Evolutionary conservation across 2,329 filamentous ascomycete species (phyloP), one percentile per base, ranked within the genome.

Genomic region (Aspergillus proliferans): DNA sequence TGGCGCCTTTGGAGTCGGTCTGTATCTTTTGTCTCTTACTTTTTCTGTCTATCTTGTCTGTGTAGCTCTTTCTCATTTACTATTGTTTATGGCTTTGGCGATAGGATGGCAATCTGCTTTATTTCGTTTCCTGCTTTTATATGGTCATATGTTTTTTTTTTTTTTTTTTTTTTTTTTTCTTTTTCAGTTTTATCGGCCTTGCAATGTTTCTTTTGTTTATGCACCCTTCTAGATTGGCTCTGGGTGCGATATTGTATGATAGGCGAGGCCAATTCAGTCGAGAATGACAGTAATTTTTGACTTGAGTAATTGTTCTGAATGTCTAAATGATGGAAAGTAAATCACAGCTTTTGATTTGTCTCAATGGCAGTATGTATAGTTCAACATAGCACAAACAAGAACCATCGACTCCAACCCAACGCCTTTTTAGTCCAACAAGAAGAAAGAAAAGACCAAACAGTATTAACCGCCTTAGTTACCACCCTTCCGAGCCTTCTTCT

Each of bases 401-500:
- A 58, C 55, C 56, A 49, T 47, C 40, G 51, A 60, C 53, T 55
- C 55, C 58, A 55, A 52, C 56, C 56, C 50, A 56, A 60, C 58
- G 55, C 58, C 58, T 22, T 22, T 22, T 22, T 30, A 58, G 47
- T 52, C 58, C 52, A 56, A 49, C 50, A 45, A 51, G 54, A 48
- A 56, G 48, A 54, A 47, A 51, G 43, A 46, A 47, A 53, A 45
- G 47, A 30, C n/a, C 36, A 21, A 15, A 45, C 42, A n/a, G 21
- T 26, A 19, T 44, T 9, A 19, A 42, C 12, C 22, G 21, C 22
- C 18, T 42, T 18, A 42, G 21, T 42, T 24, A 42, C 57, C 59
- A 12, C 52, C 55, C 58, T 66, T 70, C 54, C 64, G 62, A 14
- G 70, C 69, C 56, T 76, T 75, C 59, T 77, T 76, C 62, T 80